Conservation (phyloP, 352 stramenopile genomes). For the Globisporangium radiosum region DNA sequence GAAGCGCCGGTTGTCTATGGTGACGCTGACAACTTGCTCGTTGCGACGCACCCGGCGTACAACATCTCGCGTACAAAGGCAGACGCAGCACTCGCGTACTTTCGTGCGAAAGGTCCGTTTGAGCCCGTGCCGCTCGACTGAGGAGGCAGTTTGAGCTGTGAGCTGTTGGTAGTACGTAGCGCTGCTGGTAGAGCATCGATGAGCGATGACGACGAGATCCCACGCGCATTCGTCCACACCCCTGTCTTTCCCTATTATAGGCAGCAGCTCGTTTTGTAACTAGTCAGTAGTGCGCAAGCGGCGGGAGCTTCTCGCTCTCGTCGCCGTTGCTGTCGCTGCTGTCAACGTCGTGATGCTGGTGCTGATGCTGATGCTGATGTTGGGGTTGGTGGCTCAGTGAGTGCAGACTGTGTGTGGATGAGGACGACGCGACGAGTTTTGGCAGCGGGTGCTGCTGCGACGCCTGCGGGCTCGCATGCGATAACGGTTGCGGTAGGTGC, state of each 20-base stretch:
- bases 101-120: slow-evolving; percentile 51
- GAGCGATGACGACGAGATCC: background rate
- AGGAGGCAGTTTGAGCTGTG: no score
- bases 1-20: slow-evolving; percentile 41
- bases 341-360: slow-evolving; percentile 15
- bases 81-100: slow-evolving; percentile 54
- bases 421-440: slow-evolving; percentile 31
- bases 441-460: slow-evolving; percentile 31
- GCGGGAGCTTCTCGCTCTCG: slow-evolving; percentile 39
- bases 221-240: background rate
- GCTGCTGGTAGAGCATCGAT: no score
- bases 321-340: slow-evolving; percentile 13
- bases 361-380: slow-evolving; percentile 8
- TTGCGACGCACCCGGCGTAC: slow-evolving; percentile 85
- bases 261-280: no score
- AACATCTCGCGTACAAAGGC: slow-evolving; percentile 91
- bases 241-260: background rate
- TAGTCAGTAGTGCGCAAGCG: slow-evolving; percentile 24
- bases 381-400: slow-evolving; percentile 4
- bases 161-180: background rate
- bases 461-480: slow-evolving; percentile 10
- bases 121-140: slow-evolving; percentile 12
- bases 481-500: slow-evolving; percentile 7
- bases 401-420: slow-evolving; percentile 22
- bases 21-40: slow-evolving; percentile 64